These are phyloP conservation scores for Solanum clarkiae DNA, from an alignment of 257 asterid species.

Conservation along the genomic window DNA sequence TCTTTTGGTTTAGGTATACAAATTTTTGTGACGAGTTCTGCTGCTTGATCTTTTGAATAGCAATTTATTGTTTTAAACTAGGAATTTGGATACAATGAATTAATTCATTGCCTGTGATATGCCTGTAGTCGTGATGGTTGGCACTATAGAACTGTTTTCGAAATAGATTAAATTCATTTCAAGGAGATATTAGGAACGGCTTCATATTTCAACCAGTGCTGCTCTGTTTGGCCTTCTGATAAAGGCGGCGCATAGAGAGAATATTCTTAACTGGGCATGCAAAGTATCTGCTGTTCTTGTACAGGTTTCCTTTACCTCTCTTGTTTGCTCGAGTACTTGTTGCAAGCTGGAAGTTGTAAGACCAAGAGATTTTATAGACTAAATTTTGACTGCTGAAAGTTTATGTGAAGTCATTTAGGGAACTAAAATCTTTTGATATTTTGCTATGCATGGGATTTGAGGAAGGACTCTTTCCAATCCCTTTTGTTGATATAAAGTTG, in stretches of 20 bases:
- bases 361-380: not conserved
- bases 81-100: not conserved
- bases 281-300: not conserved
- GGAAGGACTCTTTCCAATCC: not conserved
- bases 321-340: not conserved
- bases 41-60: not conserved
- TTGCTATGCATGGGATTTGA: no score
- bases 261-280: not conserved
- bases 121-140: not conserved
- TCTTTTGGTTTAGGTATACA: not conserved
- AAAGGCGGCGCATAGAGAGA: no score
- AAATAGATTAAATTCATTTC: not conserved
- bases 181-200: not conserved
- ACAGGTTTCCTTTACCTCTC: not conserved
- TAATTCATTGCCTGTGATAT: not conserved
- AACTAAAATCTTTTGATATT: no score
- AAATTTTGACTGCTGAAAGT: not conserved
- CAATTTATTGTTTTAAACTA: not conserved
- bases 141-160: not conserved
- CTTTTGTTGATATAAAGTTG: not conserved
- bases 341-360: not conserved
- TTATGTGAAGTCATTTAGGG: not conserved
- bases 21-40: not conserved
- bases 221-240: not conserved
- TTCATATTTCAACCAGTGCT: not conserved